phyloP scores from a whole-genome alignment of 495 filamentous ascomycete species.

The Opeltia flavorubescens region DNA sequence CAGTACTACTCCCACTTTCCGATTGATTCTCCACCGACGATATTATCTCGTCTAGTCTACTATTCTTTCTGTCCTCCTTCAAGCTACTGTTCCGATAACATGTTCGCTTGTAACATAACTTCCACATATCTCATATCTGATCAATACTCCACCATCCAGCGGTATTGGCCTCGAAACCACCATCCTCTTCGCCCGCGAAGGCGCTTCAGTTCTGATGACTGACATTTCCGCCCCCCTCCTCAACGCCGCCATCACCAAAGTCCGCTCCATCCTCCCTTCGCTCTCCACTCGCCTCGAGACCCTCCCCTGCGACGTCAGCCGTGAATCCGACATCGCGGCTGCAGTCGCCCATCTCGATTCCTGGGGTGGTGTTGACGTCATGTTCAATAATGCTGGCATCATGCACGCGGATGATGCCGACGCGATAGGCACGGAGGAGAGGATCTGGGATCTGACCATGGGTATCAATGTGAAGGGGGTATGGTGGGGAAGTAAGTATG shows the following conservation, averaged over 20 bases:
- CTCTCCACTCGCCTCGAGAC: slow-evolving; percentile 50
- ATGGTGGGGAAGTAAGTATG: slow-evolving; percentile 93
- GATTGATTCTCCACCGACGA: background rate
- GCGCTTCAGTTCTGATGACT: slow-evolving; percentile 71
- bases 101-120: background rate
- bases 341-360: slow-evolving; percentile 56
- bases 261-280: slow-evolving; percentile 48
- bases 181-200: slow-evolving; percentile 84
- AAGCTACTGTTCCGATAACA: background rate
- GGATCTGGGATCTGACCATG: slow-evolving; percentile 90
- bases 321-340: slow-evolving; percentile 59
- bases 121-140: background rate
- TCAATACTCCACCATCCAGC: slow-evolving; percentile 26
- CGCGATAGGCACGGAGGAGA: slow-evolving; percentile 62
- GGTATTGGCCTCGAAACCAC: slow-evolving; percentile 93
- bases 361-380: slow-evolving; percentile 88
- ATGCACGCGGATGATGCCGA: slow-evolving; percentile 88
- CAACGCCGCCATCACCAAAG: slow-evolving; percentile 51
- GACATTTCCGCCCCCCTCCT: slow-evolving; percentile 69
- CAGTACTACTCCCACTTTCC: background rate
- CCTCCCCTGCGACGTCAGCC: slow-evolving; percentile 47
- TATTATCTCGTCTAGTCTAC: background rate
- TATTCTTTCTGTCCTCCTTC: background rate
- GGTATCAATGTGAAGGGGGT: slow-evolving; percentile 97
- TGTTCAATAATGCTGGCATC: slow-evolving; percentile 99